phyloP scores from a whole-genome alignment of 805 yeast genomes.

The Candida jianshihensis region DNA sequence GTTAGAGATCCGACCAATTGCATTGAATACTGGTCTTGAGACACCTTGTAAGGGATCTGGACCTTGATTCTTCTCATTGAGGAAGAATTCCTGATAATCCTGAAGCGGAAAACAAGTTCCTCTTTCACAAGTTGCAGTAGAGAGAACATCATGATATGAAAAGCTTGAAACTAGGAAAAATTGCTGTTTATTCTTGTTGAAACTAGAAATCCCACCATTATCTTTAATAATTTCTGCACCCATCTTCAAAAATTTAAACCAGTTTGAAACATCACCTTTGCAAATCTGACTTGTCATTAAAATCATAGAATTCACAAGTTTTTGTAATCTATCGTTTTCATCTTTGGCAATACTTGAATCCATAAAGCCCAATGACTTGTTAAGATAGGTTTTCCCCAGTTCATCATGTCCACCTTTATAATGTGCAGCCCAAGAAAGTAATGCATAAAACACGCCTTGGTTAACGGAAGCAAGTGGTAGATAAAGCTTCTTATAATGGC shows the following conservation, averaged over 20 bases:
- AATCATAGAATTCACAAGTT: slow-evolving; percentile 60
- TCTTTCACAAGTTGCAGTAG: slow-evolving; percentile 51
- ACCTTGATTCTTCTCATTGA: slow-evolving; percentile 27
- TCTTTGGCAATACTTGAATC: slow-evolving; percentile 23
- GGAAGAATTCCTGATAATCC: slow-evolving; percentile 41
- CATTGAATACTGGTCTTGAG: slow-evolving; percentile 57
- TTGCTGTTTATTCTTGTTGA: slow-evolving; percentile 47
- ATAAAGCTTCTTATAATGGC: slow-evolving; percentile 45
- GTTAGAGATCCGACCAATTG: slow-evolving; percentile 61
- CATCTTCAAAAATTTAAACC: slow-evolving; percentile 61
- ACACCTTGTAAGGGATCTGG: slow-evolving; percentile 70
- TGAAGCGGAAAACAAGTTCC: slow-evolving; percentile 58
- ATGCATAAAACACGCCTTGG: slow-evolving; percentile 40
- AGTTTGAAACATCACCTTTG: slow-evolving; percentile 69
- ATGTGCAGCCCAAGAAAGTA: slow-evolving; percentile 52
- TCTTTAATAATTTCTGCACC: slow-evolving; percentile 55
- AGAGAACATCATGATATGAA: slow-evolving; percentile 73
- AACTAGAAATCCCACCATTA: slow-evolving; percentile 53
- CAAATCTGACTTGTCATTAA: slow-evolving; percentile 78
- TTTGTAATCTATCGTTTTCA: slow-evolving; percentile 24
- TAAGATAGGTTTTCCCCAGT: slow-evolving; percentile 43
- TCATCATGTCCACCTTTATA: slow-evolving; percentile 28
- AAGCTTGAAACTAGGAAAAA: slow-evolving; percentile 72
- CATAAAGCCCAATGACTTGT: slow-evolving; percentile 40
- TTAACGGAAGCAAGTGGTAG: slow-evolving; percentile 45